Evolutionary conservation across 495 filamentous ascomycete genomes (phyloP).

Genomic region (Trichoderma gamsii): DNA sequence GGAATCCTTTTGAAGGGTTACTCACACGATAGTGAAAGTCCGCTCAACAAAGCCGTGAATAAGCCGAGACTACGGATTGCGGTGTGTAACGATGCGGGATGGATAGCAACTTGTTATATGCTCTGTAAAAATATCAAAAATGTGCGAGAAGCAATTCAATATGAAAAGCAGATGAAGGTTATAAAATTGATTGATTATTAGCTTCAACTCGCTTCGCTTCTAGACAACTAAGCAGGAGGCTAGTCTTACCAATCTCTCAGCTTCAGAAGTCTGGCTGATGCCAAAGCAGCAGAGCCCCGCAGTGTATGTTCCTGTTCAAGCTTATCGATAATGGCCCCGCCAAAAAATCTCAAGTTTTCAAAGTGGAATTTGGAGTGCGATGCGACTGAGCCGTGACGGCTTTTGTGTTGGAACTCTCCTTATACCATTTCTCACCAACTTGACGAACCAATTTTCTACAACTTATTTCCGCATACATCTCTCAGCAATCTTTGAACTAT

Average conservation of each 20-base stretch:
- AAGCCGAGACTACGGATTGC: too few relatives aligned
- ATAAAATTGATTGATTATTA: background rate
- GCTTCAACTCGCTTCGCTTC: background rate
- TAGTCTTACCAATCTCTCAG: background rate
- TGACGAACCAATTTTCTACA: background rate
- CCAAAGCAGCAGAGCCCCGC: conserved; percentile 12
- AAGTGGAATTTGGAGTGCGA: background rate
- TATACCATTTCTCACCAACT: background rate
- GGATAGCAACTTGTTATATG: too few relatives aligned
- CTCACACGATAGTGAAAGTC: background rate
- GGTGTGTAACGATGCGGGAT: too few relatives aligned
- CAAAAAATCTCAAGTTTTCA: conserved; percentile 13
- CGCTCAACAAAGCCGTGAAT: too few relatives aligned
- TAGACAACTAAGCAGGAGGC: background rate
- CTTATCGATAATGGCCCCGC: conserved; percentile 15
- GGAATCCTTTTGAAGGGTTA: background rate
- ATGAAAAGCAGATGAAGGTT: background rate
- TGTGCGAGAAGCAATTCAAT: too few relatives aligned
- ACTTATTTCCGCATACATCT: background rate
- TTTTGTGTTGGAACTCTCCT: background rate
- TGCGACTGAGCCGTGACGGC: conserved; percentile 4
- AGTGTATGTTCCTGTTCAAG: background rate
- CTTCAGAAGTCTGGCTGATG: background rate
- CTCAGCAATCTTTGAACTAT: background rate
- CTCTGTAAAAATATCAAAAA: too few relatives aligned